Base-by-base conservation (phyloP, 2,329 filamentous ascomycete genomes). In the Cadophora luteo-olivacea region DNA sequence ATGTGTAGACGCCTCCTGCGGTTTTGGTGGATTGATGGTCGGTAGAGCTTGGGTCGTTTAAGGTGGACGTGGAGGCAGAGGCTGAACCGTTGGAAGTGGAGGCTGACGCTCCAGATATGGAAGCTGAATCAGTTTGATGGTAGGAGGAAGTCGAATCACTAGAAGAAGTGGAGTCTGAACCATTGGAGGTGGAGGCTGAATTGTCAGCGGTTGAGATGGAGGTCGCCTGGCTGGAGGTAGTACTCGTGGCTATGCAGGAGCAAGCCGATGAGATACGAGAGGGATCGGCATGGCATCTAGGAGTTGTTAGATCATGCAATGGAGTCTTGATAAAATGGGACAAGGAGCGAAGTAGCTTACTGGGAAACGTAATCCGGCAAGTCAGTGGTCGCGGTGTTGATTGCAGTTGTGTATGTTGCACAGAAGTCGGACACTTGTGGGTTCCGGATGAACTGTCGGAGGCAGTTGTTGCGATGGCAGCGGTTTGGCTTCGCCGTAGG, bases 221-320 rank as follows among this genome's bases (percentile, higher is more conserved):
- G 14, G 41, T 45, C 19, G 41, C 12, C 11, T 5, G 4, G 41
- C 14, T 16, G 14, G 41, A 45, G 41, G 41, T 45, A 14, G 16
- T 45, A 5, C 14, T 45, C 12, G 41, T 22, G 14, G 58, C 58
- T 22, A 70, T 32, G 29, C 72, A 74, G 29, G 70, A 69, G 60
- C 73, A 75, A 4, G 72, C 73, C 24, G 71, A 71, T 4, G 70
- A 74, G 64, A 74, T 72, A 4, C 38, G 12, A 0, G 54, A 45
- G 8, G 72, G 73, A 19, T 70, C 29, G 14, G 62, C 61, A 24
- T 68, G 52, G 55, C 73, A 75, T 33, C 58, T 61, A 22, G 11
- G 5, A 11, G 25, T 16, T 16, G 16, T 61, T n/a, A 60, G 33
- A 14, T 12, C 4, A 25, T n/a, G 41, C 2, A 22, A 11, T 14